Base-by-base conservation (phyloP, 805 yeast species). In the Spathaspora arborariae region DNA sequence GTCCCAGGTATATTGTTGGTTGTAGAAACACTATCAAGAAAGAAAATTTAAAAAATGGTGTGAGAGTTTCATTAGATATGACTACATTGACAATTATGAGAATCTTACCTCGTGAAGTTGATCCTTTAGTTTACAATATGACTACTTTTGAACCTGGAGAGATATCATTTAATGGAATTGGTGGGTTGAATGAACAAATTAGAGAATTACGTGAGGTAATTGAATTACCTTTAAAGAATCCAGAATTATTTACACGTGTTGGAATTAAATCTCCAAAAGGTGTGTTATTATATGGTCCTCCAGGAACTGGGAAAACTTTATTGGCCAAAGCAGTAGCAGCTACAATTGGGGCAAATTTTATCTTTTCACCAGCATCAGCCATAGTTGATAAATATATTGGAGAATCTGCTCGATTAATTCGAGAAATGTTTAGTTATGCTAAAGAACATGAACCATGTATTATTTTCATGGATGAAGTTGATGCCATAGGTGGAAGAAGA, bases 241-340 rank as follows among this genome's bases (percentile, higher is more conserved):
- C 99, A 2, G 99, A 94, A 69, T 78, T 94, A 57, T 94, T 94
- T 67, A 75, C 87, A 51, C 83, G 99, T 65, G 97, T 94, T 27
- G 99, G 99, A 42, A 94, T 94, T 67, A 90, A 90, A 63, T 96
- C 97, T n/a, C 99, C 99, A 48, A 94, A 94, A 68, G 99, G 98
- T 65, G 98, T 92, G 21, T 73, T 94, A 51, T 76, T 94, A 44
- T 94, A 94, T 63, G 99, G 99, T 6, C 99, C 99, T 5, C 99
- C 99, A 20, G 99, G 99, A 59, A 94, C 99, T 0, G 98, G 99
- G 62, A 92, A 92, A 66, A 92, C 99, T 0, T 74, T 92, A 49
- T 77, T 92, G 60, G 99, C 99, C 15, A 91, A 94, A 62, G 98
- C 98, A 0, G 97, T 91, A 39, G 98, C 99, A 4, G 98, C 98